Evolutionary conservation across 2,329 filamentous ascomycete genomes (phyloP).

Genomic region (Xylariaceae sp.): DNA sequence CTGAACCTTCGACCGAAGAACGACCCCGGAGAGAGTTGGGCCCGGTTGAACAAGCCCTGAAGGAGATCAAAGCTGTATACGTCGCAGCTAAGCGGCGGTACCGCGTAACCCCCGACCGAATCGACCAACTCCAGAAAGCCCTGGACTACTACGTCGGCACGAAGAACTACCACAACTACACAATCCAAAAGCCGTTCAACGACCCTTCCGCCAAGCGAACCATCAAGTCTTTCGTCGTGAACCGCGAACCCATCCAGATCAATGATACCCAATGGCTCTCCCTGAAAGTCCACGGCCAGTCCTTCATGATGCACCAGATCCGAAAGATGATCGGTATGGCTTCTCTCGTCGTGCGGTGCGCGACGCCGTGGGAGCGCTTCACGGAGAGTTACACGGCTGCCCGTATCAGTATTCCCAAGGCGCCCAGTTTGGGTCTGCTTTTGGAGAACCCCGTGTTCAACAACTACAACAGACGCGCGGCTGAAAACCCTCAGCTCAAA

Average conservation of each 20-base stretch:
- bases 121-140: conserved; percentile 68
- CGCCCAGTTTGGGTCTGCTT: conserved; percentile 79
- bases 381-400: conserved; percentile 64
- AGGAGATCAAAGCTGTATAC: conserved; percentile 75
- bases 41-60: conserved; percentile 60
- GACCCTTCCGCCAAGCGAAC: conserved; percentile 83
- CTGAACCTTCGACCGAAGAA: conserved; percentile 16
- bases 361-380: conserved; percentile 67
- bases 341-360: conserved; percentile 76
- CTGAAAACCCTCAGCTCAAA: conserved; percentile 56
- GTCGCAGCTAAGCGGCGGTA: conserved; percentile 78
- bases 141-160: conserved; percentile 77
- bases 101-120: conserved; percentile 66
- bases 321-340: conserved; percentile 98
- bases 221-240: conserved; percentile 87
- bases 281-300: conserved; percentile 93
- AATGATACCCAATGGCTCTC: conserved; percentile 92
- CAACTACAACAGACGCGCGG: conserved; percentile 73
- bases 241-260: conserved; percentile 72
- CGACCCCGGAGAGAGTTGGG: conserved; percentile 38
- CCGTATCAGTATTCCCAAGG: conserved; percentile 86
- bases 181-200: conserved; percentile 73
- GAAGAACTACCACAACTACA: conserved; percentile 95
- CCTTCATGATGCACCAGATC: conserved; percentile 99
- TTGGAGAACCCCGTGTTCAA: conserved; percentile 91